These are phyloP conservation scores for Leucaena leucocephala DNA, from an alignment of 306 rosid species.

Conservation along the genomic window DNA sequence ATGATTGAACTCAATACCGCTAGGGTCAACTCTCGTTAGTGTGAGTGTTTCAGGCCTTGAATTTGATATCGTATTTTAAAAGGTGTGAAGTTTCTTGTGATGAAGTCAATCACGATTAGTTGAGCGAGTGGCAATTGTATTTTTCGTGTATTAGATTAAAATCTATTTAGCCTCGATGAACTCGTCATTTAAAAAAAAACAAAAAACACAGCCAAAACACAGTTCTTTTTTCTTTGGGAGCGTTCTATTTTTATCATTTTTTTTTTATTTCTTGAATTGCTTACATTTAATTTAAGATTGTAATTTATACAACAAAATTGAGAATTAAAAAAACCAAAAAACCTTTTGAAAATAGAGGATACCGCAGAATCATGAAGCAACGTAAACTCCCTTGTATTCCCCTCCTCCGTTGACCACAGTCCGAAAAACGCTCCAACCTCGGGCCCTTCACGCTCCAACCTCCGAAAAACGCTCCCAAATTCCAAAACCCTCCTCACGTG, in stretches of 20 bases:
- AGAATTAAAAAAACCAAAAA: not conserved
- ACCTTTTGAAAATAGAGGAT: not conserved
- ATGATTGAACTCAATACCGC: too few species aligned
- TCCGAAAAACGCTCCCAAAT: not conserved
- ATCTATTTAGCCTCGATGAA: too few species aligned
- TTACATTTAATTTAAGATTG: not conserved
- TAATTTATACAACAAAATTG: not conserved
- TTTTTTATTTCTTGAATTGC: not conserved
- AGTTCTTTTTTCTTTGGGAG: not conserved
- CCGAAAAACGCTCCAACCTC: not conserved
- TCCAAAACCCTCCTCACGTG: constrained; percentile 25
- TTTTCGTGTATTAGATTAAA: too few species aligned
- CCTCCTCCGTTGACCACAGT: not conserved
- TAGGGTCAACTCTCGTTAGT: too few species aligned
- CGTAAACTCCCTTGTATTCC: not conserved
- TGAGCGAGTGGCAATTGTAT: too few species aligned
- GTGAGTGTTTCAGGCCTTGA: too few species aligned
- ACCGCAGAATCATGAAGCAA: not conserved
- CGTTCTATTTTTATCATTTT: not conserved
- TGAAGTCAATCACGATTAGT: too few species aligned
- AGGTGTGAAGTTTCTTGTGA: too few species aligned
- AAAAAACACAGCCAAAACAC: too few species aligned
- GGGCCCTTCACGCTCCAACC: not conserved
- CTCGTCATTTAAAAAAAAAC: too few species aligned
- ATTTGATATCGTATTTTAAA: too few species aligned